Percentiles rank a stretch among this genome's conserved stretches.
Evolutionary conservation across 163 green algal genomes (phyloP).

Genomic region (Smithsoniella earleae): DNA sequence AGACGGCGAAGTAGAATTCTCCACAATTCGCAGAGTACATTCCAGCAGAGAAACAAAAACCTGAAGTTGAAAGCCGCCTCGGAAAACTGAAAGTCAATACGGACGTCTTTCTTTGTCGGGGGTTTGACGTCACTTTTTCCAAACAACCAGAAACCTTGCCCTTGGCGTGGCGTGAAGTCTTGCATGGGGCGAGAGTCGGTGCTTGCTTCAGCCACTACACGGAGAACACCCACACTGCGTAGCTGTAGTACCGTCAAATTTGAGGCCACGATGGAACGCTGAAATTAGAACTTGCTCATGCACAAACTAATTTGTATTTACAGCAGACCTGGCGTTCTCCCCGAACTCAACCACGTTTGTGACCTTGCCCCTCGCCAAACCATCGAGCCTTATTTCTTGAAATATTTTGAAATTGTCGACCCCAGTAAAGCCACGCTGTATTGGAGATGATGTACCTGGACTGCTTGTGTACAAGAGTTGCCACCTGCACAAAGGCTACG

Average conservation of each 20-base stretch:
- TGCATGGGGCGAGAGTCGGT: slow-evolving; percentile 54
- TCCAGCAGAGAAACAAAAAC: slow-evolving; percentile 27
- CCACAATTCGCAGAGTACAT: background rate
- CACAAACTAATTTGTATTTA: no score
- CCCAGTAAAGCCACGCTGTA: slow-evolving; percentile 81
- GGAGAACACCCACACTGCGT: slow-evolving; percentile 32
- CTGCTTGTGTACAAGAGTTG: slow-evolving; percentile 63
- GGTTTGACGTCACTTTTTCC: slow-evolving; percentile 57
- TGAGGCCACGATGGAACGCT: background rate
- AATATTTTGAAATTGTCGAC: slow-evolving; percentile 63
- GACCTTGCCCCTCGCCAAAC: slow-evolving; percentile 37
- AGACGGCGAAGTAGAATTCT: background rate
- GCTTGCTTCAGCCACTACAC: slow-evolving; percentile 72
- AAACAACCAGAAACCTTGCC: slow-evolving; percentile 60
- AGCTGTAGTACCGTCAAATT: no score
- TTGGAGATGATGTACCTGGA: slow-evolving; percentile 59
- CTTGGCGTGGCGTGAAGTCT: slow-evolving; percentile 63
- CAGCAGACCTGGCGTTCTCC: slow-evolving; percentile 12
- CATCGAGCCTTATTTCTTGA: slow-evolving; percentile 53
- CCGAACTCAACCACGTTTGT: slow-evolving; percentile 77
- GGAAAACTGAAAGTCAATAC: slow-evolving; percentile 88
- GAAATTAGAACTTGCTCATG: no score
- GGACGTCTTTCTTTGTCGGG: slow-evolving; percentile 44
- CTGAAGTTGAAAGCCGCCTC: slow-evolving; percentile 76
- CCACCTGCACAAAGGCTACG: slow-evolving; percentile 47